These are phyloP conservation scores for Suillus brevipes DNA, from an alignment of 768 basidiomycete genomes.

Conservation along the genomic window DNA sequence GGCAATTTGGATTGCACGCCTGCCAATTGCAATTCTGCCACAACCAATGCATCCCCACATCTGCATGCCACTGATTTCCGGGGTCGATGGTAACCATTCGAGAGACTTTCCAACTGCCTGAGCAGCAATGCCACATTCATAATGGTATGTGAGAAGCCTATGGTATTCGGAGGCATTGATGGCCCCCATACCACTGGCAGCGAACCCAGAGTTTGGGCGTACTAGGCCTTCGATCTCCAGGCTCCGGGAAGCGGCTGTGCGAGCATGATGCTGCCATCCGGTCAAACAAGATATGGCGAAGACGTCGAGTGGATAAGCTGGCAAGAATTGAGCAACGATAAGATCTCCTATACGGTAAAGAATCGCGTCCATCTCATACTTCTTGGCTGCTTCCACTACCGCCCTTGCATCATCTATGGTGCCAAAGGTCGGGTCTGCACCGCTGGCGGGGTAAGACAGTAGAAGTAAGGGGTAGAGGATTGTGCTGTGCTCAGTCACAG, in stretches of 20 bases:
- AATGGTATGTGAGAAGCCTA: constrained; percentile 43
- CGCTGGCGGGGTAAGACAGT: constrained; percentile 38
- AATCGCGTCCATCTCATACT: constrained; percentile 42
- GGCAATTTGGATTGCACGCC: background rate
- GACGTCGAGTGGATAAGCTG: constrained; percentile 18
- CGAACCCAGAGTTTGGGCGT: constrained; percentile 17
- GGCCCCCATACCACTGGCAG: constrained; percentile 36
- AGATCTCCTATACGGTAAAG: constrained; percentile 18
- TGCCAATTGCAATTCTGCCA: background rate
- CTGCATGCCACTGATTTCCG: background rate
- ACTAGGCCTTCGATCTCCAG: constrained; percentile 8
- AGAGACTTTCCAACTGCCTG: background rate
- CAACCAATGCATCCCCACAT: background rate
- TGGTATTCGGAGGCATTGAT: constrained; percentile 42
- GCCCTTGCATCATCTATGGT: constrained; percentile 33
- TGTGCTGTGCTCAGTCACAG: constrained; percentile 40
- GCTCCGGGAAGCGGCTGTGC: constrained; percentile 20
- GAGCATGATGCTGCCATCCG: constrained; percentile 15
- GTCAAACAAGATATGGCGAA: constrained; percentile 22
- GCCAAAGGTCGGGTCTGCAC: constrained; percentile 29
- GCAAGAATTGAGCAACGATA: constrained; percentile 17
- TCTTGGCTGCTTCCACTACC: constrained; percentile 38
- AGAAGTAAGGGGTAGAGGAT: constrained; percentile 38
- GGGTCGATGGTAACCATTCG: background rate
- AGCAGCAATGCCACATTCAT: constrained; percentile 29